Conservation (phyloP, 495 filamentous ascomycete species). For the Terfezia claveryi region DNA sequence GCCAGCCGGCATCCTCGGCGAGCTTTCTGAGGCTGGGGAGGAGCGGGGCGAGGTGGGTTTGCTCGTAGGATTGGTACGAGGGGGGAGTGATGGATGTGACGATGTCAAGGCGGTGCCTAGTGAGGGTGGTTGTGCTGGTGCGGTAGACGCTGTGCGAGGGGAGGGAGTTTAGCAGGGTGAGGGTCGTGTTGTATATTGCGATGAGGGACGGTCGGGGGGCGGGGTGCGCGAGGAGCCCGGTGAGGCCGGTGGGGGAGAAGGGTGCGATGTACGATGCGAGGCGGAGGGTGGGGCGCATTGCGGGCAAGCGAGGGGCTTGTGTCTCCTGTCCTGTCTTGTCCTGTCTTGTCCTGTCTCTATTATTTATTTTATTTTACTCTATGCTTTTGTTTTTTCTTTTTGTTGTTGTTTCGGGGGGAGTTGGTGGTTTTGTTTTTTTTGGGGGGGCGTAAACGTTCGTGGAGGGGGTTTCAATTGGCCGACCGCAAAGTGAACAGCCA, state of each 20-base stretch:
- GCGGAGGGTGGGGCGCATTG: slow-evolving; percentile 51
- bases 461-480: too few relatives aligned
- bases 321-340: too few relatives aligned
- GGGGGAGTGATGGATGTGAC: slow-evolving; percentile 45
- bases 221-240: slow-evolving; percentile 47
- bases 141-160: slow-evolving; percentile 49
- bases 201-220: slow-evolving; percentile 71
- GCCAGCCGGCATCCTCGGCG: neutral
- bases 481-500: too few relatives aligned
- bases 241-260: slow-evolving; percentile 47
- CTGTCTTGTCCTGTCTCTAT: too few relatives aligned
- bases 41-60: neutral
- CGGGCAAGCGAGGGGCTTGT: neutral
- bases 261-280: slow-evolving; percentile 49
- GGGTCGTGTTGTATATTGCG: slow-evolving; percentile 67
- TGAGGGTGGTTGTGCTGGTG: slow-evolving; percentile 74
- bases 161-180: slow-evolving; percentile 22
- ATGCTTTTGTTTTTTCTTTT: too few relatives aligned
- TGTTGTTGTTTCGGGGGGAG: too few relatives aligned
- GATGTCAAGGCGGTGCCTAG: slow-evolving; percentile 60
- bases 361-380: too few relatives aligned
- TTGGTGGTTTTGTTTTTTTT: too few relatives aligned
- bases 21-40: neutral
- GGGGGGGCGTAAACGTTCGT: too few relatives aligned
- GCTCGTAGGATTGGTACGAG: slow-evolving; percentile 25